phyloP scores from a whole-genome alignment of 2,329 filamentous ascomycete species.

The Sclerotiophoma versabilis region DNA sequence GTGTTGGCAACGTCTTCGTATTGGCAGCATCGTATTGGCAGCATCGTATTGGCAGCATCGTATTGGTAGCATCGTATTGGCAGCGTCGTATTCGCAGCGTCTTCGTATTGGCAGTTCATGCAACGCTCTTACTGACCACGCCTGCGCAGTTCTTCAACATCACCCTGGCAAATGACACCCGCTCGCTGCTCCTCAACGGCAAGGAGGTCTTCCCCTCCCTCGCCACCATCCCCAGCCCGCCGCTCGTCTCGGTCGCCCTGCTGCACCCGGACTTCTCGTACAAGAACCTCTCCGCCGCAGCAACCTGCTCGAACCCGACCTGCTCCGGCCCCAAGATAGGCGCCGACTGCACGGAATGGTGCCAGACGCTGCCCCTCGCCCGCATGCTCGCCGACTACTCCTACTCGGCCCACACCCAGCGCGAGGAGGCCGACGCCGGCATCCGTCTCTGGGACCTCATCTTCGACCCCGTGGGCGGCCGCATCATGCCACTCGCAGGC shows the following conservation, averaged over 20 bases:
- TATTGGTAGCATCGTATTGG: too few relatives aligned
- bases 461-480: constrained; percentile 40
- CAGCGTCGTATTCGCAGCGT: too few relatives aligned
- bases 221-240: constrained; percentile 33
- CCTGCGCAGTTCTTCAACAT: constrained; percentile 40
- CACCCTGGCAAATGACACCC: constrained; percentile 37
- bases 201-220: constrained; percentile 36
- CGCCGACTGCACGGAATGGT: constrained; percentile 25
- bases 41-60: too few relatives aligned
- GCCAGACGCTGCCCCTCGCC: constrained; percentile 22
- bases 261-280: constrained; percentile 34
- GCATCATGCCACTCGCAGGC: constrained; percentile 14
- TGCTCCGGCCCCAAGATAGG: constrained; percentile 15
- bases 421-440: constrained; percentile 18
- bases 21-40: too few relatives aligned
- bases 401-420: constrained; percentile 25
- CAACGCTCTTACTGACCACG: not conserved
- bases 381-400: constrained; percentile 31
- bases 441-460: constrained; percentile 38
- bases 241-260: constrained; percentile 27
- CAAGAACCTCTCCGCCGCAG: constrained; percentile 32
- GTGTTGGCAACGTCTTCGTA: too few relatives aligned
- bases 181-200: constrained; percentile 36
- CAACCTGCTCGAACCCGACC: constrained; percentile 29
- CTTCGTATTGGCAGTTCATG: too few relatives aligned